Base-by-base conservation (phyloP, 805 yeast genomes). In the Candida palmyrensis region DNA sequence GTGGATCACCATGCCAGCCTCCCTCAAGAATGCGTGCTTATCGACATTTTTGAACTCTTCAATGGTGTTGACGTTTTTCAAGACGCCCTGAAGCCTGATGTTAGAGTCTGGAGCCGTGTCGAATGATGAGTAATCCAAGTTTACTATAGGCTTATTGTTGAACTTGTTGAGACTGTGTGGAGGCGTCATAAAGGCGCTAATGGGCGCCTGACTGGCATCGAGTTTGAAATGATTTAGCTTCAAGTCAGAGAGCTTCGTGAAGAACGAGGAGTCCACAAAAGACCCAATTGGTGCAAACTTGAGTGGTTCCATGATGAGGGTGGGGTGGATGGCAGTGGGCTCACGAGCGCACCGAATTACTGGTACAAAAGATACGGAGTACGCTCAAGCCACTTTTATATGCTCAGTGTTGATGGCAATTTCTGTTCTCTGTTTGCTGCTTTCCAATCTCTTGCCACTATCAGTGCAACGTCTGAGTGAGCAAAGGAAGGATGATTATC, bases 201-300 rank as follows among this genome's bases (percentile, higher is more conserved):
- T 52, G 1, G 53, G 51, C 28, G 59, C 53, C 6, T 59, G 53
- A 3, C 73, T 57, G 25, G 73, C 62, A 44, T 78, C 80, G 15
- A 90, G 68, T 51, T 82, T 84, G 49, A 77, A 71, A 22, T 78
- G 73, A 40, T 87, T 82, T 29, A 92, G 68, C 51, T 92, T 92
- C 43, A 78, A 55, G 29, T 77, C 73, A 0, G 95, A 71, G 8
- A 92, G 68, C 42, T 73, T 73, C 26, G 82, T 79, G 62, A 90
- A 92, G 55, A 92, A 92, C 0, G 95, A 75, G 1, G 96, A 77
- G 48, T 90, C 97, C 15, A 84, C 79, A 53, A 82, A 83, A 2
- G 95, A 80, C 37, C 74, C 78, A 14, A 78, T 55, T 0, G 83
- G 71, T 1, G 71, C 58, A 45, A 64, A 75, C 33, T 59, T 66